phyloP scores from a whole-genome alignment of 2,329 filamentous ascomycete species.

The Phaeosphaeria sp. region DNA sequence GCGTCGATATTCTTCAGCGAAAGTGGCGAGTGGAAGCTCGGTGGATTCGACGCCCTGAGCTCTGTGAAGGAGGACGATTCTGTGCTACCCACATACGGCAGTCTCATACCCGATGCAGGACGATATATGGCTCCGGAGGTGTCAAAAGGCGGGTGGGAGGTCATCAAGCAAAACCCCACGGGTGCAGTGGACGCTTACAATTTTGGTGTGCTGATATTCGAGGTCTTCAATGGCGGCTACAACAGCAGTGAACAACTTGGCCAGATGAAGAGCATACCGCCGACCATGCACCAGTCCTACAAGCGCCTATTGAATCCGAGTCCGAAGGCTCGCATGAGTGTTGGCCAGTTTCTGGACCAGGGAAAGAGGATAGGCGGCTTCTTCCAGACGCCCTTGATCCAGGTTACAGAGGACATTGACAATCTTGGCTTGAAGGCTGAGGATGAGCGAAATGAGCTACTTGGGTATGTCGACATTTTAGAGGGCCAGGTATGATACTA shows the following conservation, averaged over 20 bases:
- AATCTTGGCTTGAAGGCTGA: slow-evolving; percentile 88
- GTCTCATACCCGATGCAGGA: slow-evolving; percentile 81
- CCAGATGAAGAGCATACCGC: slow-evolving; percentile 85
- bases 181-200: slow-evolving; percentile 87
- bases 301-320: slow-evolving; percentile 87
- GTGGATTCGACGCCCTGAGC: slow-evolving; percentile 90
- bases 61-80: slow-evolving; percentile 96
- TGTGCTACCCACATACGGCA: slow-evolving; percentile 89
- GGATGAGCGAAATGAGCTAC: slow-evolving; percentile 81
- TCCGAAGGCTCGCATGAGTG: slow-evolving; percentile 84
- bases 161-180: slow-evolving; percentile 81
- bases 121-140: slow-evolving; percentile 90
- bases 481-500: slow-evolving; percentile 7
- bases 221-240: slow-evolving; percentile 90
- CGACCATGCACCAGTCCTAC: slow-evolving; percentile 89
- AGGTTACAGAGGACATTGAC: slow-evolving; percentile 90
- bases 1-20: slow-evolving; percentile 92
- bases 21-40: slow-evolving; percentile 97
- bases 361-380: slow-evolving; percentile 83
- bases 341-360: slow-evolving; percentile 88
- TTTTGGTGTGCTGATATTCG: slow-evolving; percentile 82
- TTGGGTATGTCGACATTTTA: slow-evolving; percentile 60
- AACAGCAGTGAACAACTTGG: slow-evolving; percentile 78
- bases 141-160: slow-evolving; percentile 86
- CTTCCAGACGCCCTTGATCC: slow-evolving; percentile 91